Evolutionary conservation across 1,284 basidiomycete species (phyloP).

Genomic region (Xerocomus minutiporus): DNA sequence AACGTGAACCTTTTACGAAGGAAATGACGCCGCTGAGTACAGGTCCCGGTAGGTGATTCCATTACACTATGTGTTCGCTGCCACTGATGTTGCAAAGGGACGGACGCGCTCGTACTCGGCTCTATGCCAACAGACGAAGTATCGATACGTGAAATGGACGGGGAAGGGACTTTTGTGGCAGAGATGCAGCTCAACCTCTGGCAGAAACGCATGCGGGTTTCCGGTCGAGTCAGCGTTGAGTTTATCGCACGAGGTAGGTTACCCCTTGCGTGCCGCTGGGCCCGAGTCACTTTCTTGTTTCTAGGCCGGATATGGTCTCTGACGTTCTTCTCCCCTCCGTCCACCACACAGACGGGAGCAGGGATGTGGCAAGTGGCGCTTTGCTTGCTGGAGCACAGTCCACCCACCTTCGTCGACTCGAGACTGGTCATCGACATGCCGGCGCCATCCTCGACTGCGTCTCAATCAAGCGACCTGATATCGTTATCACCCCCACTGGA

Average conservation of each 20-base stretch:
- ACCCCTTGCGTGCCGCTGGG: background rate
- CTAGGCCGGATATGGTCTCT: constrained; percentile 63
- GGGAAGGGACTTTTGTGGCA: constrained; percentile 51
- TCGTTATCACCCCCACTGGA: constrained; percentile 16
- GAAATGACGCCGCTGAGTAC: constrained; percentile 10
- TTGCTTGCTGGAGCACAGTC: constrained; percentile 52
- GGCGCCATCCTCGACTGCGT: constrained; percentile 1
- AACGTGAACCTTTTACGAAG: constrained; percentile 10
- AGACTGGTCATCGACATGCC: constrained; percentile 48
- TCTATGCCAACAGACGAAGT: constrained; percentile 51
- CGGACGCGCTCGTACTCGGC: constrained; percentile 58
- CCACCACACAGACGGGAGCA: constrained; percentile 11
- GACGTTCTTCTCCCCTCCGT: constrained; percentile 43
- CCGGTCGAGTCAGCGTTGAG: constrained; percentile 49
- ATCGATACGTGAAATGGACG: constrained; percentile 43
- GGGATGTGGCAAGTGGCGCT: constrained; percentile 53
- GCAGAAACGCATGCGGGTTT: constrained; percentile 67
- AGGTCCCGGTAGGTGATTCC: constrained; percentile 9
- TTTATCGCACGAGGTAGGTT: constrained; percentile 62
- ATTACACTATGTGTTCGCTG: background rate
- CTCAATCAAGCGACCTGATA: constrained; percentile 11
- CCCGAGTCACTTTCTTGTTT: background rate
- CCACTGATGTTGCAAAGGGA: constrained; percentile 30
- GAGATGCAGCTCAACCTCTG: constrained; percentile 55
- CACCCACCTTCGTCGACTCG: constrained; percentile 57